Conservation (phyloP, 23 red algal species). For the Cyanidiococcus yangmingshanensis region DNA sequence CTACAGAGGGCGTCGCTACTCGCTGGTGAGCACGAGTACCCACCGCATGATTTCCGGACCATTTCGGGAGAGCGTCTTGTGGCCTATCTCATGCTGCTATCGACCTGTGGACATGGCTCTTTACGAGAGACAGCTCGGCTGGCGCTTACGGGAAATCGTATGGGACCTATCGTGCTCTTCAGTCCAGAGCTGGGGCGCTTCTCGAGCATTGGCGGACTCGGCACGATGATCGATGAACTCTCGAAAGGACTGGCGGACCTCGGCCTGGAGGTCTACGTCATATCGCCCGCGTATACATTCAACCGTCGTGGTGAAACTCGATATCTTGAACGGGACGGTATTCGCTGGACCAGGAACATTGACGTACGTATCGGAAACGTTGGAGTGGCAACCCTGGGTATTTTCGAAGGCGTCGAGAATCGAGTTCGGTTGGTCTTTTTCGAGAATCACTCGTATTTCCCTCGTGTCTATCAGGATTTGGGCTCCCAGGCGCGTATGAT, state of each 20-base stretch:
- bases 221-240: slow-evolving; percentile 98
- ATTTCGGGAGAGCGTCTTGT: slow-evolving; percentile 73
- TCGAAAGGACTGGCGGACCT: slow-evolving; percentile 85
- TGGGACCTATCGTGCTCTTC: slow-evolving; percentile 88
- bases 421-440: slow-evolving; percentile 90
- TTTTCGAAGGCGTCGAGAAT: slow-evolving; percentile 81
- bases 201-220: slow-evolving; percentile 88
- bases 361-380: slow-evolving; percentile 45
- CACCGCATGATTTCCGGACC: slow-evolving; percentile 68
- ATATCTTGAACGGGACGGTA: slow-evolving; percentile 62
- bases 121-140: slow-evolving; percentile 37
- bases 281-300: slow-evolving; percentile 92
- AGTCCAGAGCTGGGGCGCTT: slow-evolving; percentile 89
- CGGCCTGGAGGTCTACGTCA: slow-evolving; percentile 90
- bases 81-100: slow-evolving; percentile 67
- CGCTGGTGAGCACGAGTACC: slow-evolving; percentile 47
- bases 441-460: slow-evolving; percentile 72
- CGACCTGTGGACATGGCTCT: slow-evolving; percentile 26
- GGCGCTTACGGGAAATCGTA: slow-evolving; percentile 45
- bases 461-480: slow-evolving; percentile 89
- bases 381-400: slow-evolving; percentile 69
- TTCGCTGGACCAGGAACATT: slow-evolving; percentile 89
- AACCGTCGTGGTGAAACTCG: slow-evolving; percentile 81
- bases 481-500: slow-evolving; percentile 51
- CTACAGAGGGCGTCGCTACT: slow-evolving; percentile 64